Evolutionary conservation across 495 filamentous ascomycete genomes (phyloP), one percentile per base, ranked within the genome.

Genomic region (Bombardia bombarda): DNA sequence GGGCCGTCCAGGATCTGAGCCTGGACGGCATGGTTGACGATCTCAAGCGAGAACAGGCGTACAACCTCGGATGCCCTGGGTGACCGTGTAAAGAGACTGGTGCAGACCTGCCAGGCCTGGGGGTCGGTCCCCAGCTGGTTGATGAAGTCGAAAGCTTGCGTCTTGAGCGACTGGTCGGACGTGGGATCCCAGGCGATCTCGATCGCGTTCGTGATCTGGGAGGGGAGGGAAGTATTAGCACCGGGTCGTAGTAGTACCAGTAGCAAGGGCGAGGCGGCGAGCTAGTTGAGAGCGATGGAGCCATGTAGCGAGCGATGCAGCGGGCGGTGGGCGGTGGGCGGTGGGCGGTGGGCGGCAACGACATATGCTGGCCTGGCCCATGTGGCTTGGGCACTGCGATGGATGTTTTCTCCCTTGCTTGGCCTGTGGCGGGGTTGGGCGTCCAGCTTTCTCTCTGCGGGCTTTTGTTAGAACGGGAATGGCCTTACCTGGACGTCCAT

Each of bases 161-260:
- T 63, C 61, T 90, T 89, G 51, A 94, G 77, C 47, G 73, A 66
- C 55, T 78, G 78, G 66, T 86, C 75, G 42, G 86, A 78, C 47
- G 70, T 61, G 50, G 86, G 82, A 63, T 90, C 80, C 72, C 75
- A 86, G 66, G 84, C 86, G 70, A 95, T 87, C 61, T 92, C 77
- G 68, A 96, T 90, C 63, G 89, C 89, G 65, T 84, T 87, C 64
- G 88, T 83, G 64, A 95, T 81, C 87, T 95, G 58, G 40, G n/a
- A 43, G 20, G 8, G 32, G 53, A 51, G 9, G 54, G 9, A 1
- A 28, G 16, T 35, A 28, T 50, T 22, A 50, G 48, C 44, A 18
- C 13, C 25, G n/a, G 18, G 25, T 35, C 24, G n/a, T n/a, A n/a
- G n/a, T n/a, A 21, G 43, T 24, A 14, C 7, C 10, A 19, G 28